These are phyloP conservation scores for Suaeda aralocaspica DNA, from an alignment of 148 eudicot species.

Conservation along the genomic window DNA sequence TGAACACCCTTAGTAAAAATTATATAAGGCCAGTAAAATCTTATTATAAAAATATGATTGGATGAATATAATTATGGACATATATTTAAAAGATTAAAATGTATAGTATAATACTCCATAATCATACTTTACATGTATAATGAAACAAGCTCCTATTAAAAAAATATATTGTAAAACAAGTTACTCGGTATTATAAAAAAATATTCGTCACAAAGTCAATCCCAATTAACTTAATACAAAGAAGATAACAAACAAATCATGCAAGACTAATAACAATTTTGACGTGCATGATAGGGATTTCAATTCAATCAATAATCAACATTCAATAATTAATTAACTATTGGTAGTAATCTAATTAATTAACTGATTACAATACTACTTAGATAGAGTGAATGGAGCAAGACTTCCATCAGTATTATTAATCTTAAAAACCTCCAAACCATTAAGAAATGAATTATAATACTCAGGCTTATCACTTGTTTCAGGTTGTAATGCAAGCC, in stretches of 20 bases:
- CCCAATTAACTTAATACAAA: not conserved
- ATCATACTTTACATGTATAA: no score
- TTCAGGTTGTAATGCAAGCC: constrained; percentile 69
- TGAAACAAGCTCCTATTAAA: no score
- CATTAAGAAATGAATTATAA: constrained; percentile 72
- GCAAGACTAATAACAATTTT: not conserved
- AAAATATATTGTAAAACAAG: no score
- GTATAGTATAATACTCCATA: no score
- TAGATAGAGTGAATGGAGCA: not conserved
- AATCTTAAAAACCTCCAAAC: constrained; percentile 82
- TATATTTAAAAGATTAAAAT: no score
- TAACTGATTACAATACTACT: not conserved
- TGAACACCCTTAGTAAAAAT: no score
- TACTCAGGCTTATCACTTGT: constrained; percentile 30
- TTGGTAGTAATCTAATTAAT: not conserved
- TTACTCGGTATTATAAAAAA: no score
- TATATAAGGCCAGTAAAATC: no score
- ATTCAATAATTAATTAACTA: not conserved
- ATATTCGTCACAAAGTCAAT: no score
- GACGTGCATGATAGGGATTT: not conserved
- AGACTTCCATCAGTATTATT: constrained; percentile 40
- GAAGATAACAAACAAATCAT: not conserved
- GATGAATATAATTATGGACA: no score
- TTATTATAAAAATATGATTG: no score
- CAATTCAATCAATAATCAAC: not conserved